Percentiles rank a stretch among this genome's conserved stretches.
phyloP scores from a whole-genome alignment of 148 eudicot species.

The Vaccinium corymbosum region DNA sequence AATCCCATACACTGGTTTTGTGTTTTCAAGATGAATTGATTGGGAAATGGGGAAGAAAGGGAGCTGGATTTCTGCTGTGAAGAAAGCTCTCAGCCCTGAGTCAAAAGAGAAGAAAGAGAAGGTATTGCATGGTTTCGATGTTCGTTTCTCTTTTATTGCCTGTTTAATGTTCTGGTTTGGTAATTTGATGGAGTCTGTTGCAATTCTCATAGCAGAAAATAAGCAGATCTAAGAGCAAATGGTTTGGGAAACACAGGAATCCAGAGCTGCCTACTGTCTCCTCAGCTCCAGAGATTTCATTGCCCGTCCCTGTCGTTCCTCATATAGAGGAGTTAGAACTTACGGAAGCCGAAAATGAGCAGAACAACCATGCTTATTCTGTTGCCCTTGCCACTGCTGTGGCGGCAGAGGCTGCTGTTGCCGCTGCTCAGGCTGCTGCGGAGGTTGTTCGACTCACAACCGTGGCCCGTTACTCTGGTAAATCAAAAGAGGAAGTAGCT shows the following conservation, averaged over 20 bases:
- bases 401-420: slow-evolving; percentile 88
- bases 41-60: slow-evolving; percentile 74
- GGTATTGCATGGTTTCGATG: slow-evolving; percentile 26
- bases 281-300: slow-evolving; percentile 24
- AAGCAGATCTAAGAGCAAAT: slow-evolving; percentile 41
- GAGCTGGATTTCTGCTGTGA: slow-evolving; percentile 72
- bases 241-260: slow-evolving; percentile 38
- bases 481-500: slow-evolving; percentile 66
- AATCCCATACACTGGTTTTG: slow-evolving; percentile 13
- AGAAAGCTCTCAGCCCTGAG: slow-evolving; percentile 63
- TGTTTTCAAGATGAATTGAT: slow-evolving; percentile 35
- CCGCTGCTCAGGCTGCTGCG: slow-evolving; percentile 85
- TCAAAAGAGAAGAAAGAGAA: slow-evolving; percentile 59
- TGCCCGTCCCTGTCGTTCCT: slow-evolving; percentile 21
- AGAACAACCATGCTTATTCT: slow-evolving; percentile 68
- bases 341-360: slow-evolving; percentile 48
- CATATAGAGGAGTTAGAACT: slow-evolving; percentile 37
- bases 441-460: slow-evolving; percentile 75
- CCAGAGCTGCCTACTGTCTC: slow-evolving; percentile 23
- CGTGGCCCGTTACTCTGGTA: slow-evolving; percentile 36
- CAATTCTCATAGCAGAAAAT: slow-evolving; percentile 29
- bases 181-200: background rate
- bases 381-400: slow-evolving; percentile 77
- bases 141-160: background rate
- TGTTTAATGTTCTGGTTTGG: background rate